These are phyloP conservation scores for Ceratonia siliqua DNA, from an alignment of 306 rosid species.

Conservation along the genomic window DNA sequence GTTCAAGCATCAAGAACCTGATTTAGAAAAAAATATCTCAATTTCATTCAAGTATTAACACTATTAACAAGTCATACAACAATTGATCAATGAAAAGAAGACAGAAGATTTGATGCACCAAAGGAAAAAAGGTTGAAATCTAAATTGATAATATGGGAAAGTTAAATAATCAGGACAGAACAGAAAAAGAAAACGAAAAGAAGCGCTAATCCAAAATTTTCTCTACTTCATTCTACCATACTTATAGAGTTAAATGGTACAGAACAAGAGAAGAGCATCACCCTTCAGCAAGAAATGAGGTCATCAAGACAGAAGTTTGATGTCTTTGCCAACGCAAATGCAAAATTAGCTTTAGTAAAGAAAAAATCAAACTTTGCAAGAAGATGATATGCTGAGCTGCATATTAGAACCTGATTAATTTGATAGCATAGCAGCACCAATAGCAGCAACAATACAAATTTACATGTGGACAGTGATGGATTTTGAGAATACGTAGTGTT, in stretches of 20 bases:
- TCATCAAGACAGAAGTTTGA: too few relatives aligned
- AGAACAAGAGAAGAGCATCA: background rate
- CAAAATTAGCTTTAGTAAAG: too few relatives aligned
- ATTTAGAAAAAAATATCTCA: constrained; percentile 5
- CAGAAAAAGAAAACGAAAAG: background rate
- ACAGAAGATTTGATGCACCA: background rate
- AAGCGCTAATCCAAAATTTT: background rate
- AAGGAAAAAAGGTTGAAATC: background rate
- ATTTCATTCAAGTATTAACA: background rate
- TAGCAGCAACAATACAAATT: too few relatives aligned
- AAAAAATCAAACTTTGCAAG: too few relatives aligned
- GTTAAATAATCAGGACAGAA: background rate
- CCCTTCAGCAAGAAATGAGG: too few relatives aligned
- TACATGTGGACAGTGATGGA: too few relatives aligned
- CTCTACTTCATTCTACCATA: background rate
- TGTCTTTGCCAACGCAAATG: too few relatives aligned
- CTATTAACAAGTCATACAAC: background rate
- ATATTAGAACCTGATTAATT: too few relatives aligned
- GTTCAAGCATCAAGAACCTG: background rate
- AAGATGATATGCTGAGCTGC: too few relatives aligned
- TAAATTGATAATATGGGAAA: background rate
- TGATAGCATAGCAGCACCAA: too few relatives aligned
- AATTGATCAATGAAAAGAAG: background rate
- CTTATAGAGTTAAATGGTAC: background rate
- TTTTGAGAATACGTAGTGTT: too few relatives aligned